Evolutionary conservation across 148 eudicot genomes (phyloP), one percentile per base, ranked within the genome.

Genomic region (Rhododendron williamsianum): DNA sequence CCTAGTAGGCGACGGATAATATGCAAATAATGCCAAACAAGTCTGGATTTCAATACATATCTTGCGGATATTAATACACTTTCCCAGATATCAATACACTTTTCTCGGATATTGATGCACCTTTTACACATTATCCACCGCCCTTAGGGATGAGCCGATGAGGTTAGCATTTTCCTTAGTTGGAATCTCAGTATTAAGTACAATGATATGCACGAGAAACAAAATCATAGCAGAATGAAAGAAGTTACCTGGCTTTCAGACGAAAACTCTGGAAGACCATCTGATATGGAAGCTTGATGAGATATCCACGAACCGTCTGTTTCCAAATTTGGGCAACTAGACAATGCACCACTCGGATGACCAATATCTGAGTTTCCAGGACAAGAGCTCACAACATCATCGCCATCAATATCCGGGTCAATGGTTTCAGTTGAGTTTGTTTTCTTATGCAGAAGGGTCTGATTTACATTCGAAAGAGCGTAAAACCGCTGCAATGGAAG

Each of bases 401-500:
- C 81, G 49, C 72, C 84, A 33, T 80, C 85, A 18, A 84, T 80
- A 41, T 72, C 85, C 69, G 76, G 84, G 72, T 85, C 79, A 81
- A 51, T 73, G 72, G 69, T 69, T 35, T 87, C 92, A 33, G 86
- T 85, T 49, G 94, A 88, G 81, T 84, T 82, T 54, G 73, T 77
- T 86, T 88, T 89, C 67, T 83, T 84, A 76, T 92, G 88, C 82
- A 82, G 82, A 80, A 90, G 72, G 63, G 83, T 84, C 69, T 90
- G 88, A 54, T 93, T 93, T 82, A 89, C 81, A 52, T 67, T 86
- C 38, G 92, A 86, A 84, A 90, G 92, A 43, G 92, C 88, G 58
- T 90, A 89, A 89, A 89, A 84, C 38, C 92, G 87, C 90, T 90
- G 92, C 88, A 56, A 52, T 15, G 91, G 87, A 35, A 90, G 88